Percentiles rank a stretch among this genome's conserved stretches.
These are phyloP conservation scores for Exobasidium cylindrosporum DNA, from an alignment of 1,284 basidiomycete species.

Conservation along the genomic window DNA sequence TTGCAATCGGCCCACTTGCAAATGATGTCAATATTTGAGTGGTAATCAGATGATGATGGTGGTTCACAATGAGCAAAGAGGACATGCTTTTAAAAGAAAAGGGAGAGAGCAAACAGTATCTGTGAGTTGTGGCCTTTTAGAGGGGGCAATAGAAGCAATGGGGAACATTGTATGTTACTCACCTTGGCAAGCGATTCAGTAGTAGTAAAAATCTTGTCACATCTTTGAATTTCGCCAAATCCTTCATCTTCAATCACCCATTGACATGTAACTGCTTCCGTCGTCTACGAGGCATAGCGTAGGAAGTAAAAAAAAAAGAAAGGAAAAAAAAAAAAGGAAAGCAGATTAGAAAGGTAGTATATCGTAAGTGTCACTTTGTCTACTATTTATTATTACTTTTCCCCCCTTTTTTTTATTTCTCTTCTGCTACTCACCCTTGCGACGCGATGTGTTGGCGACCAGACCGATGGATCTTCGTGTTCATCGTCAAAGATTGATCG, in stretches of 20 bases:
- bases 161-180: no score
- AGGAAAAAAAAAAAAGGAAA: not conserved
- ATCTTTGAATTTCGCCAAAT: not conserved
- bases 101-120: not conserved
- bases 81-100: not conserved
- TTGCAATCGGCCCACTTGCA: not conserved
- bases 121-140: no score
- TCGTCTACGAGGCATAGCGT: not conserved
- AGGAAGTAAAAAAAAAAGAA: not conserved
- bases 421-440: not conserved
- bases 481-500: not conserved
- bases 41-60: no score
- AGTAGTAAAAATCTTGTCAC: not conserved
- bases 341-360: no score
- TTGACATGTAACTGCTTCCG: not conserved
- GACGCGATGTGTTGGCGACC: not conserved
- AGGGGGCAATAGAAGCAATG: no score
- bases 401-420: no score
- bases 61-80: not conserved
- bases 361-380: no score
- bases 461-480: not conserved
- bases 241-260: not conserved
- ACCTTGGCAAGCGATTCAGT: not conserved
- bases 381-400: no score
- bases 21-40: no score